These are phyloP conservation scores for Debaryomyces prosopidis DNA, from an alignment of 805 yeast species.

Conservation along the genomic window DNA sequence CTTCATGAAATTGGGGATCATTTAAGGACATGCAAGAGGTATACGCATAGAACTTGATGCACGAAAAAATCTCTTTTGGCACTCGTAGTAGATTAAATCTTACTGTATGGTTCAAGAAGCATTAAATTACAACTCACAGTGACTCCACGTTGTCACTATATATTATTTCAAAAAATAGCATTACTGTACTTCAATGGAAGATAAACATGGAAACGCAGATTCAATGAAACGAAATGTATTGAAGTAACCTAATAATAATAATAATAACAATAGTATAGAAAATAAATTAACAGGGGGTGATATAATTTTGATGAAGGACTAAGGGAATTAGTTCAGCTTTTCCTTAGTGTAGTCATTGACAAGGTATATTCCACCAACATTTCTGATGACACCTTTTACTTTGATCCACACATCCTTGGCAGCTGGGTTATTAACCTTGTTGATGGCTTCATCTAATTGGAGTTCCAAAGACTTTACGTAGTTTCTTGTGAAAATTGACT, in stretches of 20 bases:
- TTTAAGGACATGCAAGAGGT: too few species aligned
- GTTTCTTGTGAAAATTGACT: slow-evolving; percentile 68
- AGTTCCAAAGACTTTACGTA: slow-evolving; percentile 71
- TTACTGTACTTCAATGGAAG: too few species aligned
- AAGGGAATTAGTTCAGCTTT: slow-evolving; percentile 15
- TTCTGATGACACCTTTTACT: slow-evolving; percentile 30
- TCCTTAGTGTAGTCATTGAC: slow-evolving; percentile 40
- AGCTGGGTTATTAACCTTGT: slow-evolving; percentile 27
- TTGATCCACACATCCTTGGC: slow-evolving; percentile 39
- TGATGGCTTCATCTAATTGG: slow-evolving; percentile 32
- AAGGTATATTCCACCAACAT: slow-evolving; percentile 26
- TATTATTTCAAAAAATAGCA: too few species aligned
- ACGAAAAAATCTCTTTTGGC: too few species aligned
- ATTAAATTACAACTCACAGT: too few species aligned
- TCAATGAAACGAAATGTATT: neutral
- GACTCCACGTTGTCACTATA: too few species aligned
- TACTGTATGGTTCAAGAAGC: too few species aligned
- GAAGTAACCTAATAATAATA: neutral
- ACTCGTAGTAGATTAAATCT: too few species aligned
- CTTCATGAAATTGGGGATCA: too few species aligned
- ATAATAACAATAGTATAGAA: neutral
- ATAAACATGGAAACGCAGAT: too few species aligned
- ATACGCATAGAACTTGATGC: too few species aligned
- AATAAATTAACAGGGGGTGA: too few species aligned
- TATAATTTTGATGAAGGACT: neutral